Percentiles rank a stretch among this genome's conserved stretches.
phyloP scores from a whole-genome alignment of 2,329 filamentous ascomycete species.

The Exserohilum rostratum region DNA sequence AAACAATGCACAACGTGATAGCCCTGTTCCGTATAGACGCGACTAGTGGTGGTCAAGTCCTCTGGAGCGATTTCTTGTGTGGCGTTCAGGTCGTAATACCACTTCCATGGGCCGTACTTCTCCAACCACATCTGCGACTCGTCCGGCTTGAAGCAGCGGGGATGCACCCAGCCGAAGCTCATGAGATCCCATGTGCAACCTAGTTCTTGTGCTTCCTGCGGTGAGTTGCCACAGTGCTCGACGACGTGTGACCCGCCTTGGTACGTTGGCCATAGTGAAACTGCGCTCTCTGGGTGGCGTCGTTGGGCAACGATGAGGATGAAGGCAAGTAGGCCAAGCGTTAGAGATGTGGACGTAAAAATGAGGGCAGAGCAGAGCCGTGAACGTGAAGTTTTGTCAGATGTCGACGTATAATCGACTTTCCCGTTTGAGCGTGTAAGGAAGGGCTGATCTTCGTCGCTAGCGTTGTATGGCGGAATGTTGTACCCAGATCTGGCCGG shows the following conservation, averaged over 20 bases:
- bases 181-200: conserved; percentile 2
- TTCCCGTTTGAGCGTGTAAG: not conserved
- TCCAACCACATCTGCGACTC: not conserved
- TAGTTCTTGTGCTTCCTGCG: not conserved
- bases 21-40: not conserved
- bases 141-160: conserved; percentile 1
- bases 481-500: too few species aligned
- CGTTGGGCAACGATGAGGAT: not conserved
- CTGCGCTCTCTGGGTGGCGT: not conserved
- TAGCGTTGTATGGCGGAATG: not conserved
- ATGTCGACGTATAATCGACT: not conserved
- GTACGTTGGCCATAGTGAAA: conserved; percentile 1
- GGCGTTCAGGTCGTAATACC: not conserved
- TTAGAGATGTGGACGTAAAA: not conserved
- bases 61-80: not conserved
- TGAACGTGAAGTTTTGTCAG: not conserved
- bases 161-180: not conserved
- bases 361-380: not conserved
- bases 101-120: not conserved
- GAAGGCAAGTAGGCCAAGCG: not conserved
- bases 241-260: not conserved
- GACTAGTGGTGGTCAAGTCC: not conserved
- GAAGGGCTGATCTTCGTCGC: not conserved
- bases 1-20: not conserved
- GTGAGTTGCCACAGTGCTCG: not conserved